Conservation (phyloP, 371 early-diverging fungal species). For the Circinella minor region DNA sequence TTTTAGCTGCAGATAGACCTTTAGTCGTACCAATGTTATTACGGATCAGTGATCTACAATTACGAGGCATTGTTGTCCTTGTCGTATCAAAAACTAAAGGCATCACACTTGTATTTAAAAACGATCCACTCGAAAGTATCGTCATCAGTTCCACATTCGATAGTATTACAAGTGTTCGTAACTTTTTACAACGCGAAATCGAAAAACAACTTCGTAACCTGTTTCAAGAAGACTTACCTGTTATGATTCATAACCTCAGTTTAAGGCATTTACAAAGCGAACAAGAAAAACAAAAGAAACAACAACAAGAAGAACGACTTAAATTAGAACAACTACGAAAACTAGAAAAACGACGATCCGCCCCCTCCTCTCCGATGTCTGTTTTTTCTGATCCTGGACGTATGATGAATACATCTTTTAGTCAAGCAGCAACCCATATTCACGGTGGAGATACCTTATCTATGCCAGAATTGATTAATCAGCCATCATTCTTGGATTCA, state of each 20-base stretch:
- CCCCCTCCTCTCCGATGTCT: not conserved
- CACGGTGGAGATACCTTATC: slow-evolving; percentile 20
- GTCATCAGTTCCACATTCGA: slow-evolving; percentile 95
- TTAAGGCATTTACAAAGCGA: slow-evolving; percentile 37
- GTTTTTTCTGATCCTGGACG: slow-evolving; percentile 3
- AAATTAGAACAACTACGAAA: slow-evolving; percentile 1
- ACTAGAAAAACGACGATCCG: slow-evolving; percentile 2
- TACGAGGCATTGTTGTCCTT: slow-evolving; percentile 93
- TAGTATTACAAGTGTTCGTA: slow-evolving; percentile 80
- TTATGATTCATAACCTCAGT: slow-evolving; percentile 90
- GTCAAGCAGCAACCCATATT: not conserved
- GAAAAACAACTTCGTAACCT: slow-evolving; percentile 86
- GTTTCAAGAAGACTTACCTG: slow-evolving; percentile 93
- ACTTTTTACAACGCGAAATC: slow-evolving; percentile 90
- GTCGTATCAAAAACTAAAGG: slow-evolving; percentile 92
- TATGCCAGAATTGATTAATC: slow-evolving; percentile 15
- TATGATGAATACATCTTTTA: not conserved
- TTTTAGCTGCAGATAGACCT: slow-evolving; percentile 90
- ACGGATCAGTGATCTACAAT: slow-evolving; percentile 83
- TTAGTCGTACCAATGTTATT: slow-evolving; percentile 96
- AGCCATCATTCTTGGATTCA: not conserved
- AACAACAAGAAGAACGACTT: slow-evolving; percentile 21
- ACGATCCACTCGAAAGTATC: slow-evolving; percentile 93
- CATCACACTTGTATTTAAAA: slow-evolving; percentile 95
- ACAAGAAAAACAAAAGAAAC: slow-evolving; percentile 26